Evolutionary conservation across 2,329 filamentous ascomycete species (phyloP), one percentile per base, ranked within the genome.

Genomic region (Dactylella cylindrospora): DNA sequence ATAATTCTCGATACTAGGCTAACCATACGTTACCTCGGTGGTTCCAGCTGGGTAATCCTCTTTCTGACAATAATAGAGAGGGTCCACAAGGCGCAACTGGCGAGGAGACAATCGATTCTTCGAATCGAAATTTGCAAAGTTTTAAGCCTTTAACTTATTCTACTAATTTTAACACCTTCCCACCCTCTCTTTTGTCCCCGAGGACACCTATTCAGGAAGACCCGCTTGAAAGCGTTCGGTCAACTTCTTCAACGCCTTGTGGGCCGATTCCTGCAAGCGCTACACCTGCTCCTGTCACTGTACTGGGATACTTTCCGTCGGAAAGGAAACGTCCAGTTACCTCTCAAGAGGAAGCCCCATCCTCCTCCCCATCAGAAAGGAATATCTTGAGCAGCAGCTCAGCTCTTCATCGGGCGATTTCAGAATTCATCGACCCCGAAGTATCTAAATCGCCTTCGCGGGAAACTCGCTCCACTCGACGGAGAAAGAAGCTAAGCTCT

Each of bases 281-380:
- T 25, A 22, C 40, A 32, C 57, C 47, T 31, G 51, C 57, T 47
- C 57, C 57, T 44, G 57, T 62, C 12, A 62, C 47, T 40, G 57
- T 62, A 62, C 54, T 62, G 57, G 57, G 57, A 41, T 62, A 62
- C 57, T 62, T 53, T 15, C 31, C 44, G 50, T 49, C 57, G 3
- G 41, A 43, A 23, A 53, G 43, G 32, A n/a, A 31, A 26, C 17
- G 10, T 13, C 41, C 43, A 12, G 23, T 39, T 20, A 15, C 32
- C 15, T 5, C 25, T 12, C 35, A 50, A n/a, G 20, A 33, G 8
- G 33, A 35, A 15, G 8, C n/a, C 3, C 38, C 13, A 22, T 7
- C 7, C 15, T 31, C 22, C 7, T 46, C 43, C 13, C 28, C 32
- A 19, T n/a, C 32, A 8, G 22, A 44, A 13, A 53, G 26, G 9